Percentiles rank a stretch among this genome's conserved stretches.
These are phyloP conservation scores for Moesziomyces sp. DNA, from an alignment of 1,284 basidiomycete genomes.

Conservation along the genomic window DNA sequence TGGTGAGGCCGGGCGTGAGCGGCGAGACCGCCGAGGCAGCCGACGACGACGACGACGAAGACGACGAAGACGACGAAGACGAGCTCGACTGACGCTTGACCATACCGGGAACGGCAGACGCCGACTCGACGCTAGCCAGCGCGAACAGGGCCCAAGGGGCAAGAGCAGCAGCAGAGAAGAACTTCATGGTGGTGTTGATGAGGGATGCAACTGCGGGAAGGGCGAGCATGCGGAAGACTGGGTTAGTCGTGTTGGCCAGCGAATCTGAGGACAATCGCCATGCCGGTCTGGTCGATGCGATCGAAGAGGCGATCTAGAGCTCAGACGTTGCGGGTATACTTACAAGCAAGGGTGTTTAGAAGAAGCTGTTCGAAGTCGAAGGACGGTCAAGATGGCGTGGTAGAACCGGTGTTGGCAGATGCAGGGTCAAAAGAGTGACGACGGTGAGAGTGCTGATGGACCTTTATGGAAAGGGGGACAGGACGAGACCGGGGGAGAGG, in stretches of 20 bases:
- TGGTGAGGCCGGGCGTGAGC: conserved; percentile 29
- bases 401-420: background rate
- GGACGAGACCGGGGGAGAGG: background rate
- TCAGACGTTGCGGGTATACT: background rate
- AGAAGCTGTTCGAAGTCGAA: background rate
- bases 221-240: background rate
- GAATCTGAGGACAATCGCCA: too few relatives aligned
- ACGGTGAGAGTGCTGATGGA: conserved; percentile 15
- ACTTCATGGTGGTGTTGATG: conserved; percentile 33
- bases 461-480: background rate
- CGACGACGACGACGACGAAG: conserved; percentile 11
- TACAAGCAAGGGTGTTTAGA: background rate
- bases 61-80: conserved; percentile 10
- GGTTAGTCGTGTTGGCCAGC: background rate
- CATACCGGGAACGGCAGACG: conserved; percentile 14
- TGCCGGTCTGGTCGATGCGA: too few relatives aligned
- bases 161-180: conserved; percentile 31
- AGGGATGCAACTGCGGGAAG: background rate
- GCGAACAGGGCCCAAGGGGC: conserved; percentile 29
- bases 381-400: conserved; percentile 1
- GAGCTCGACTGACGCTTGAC: conserved; percentile 27
- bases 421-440: conserved; percentile 40
- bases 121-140: conserved; percentile 31
- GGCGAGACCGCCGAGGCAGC: conserved; percentile 15
- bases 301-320: too few relatives aligned